Evolutionary conservation across 1,284 basidiomycete genomes (phyloP).

Genomic region (Sporisorium graminicola): DNA sequence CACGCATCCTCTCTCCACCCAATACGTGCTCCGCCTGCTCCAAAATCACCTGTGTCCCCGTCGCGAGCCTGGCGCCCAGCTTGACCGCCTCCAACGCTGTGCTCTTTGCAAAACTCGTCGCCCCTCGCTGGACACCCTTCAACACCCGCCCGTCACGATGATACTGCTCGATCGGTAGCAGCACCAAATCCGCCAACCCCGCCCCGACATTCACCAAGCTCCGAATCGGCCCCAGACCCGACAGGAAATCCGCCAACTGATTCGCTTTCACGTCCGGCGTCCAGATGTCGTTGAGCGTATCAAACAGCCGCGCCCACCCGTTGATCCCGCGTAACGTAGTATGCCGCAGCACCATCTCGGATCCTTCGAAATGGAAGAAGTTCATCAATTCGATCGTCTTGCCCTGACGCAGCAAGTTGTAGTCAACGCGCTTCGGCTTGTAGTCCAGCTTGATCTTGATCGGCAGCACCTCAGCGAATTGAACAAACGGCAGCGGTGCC

Average conservation of each 20-base stretch:
- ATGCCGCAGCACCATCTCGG: slow-evolving; percentile 96
- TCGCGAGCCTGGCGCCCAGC: slow-evolving; percentile 92
- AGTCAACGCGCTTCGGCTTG: slow-evolving; percentile 96
- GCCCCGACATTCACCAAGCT: slow-evolving; percentile 91
- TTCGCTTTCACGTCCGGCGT: slow-evolving; percentile 99
- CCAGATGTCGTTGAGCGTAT: slow-evolving; percentile 95
- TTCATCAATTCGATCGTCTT: slow-evolving; percentile 98
- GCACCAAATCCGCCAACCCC: slow-evolving; percentile 92
- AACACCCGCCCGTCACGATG: slow-evolving; percentile 94
- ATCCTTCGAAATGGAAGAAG: slow-evolving; percentile 99
- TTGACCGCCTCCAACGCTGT: slow-evolving; percentile 95
- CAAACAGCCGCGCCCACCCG: slow-evolving; percentile 87
- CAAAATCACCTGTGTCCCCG: slow-evolving; percentile 95
- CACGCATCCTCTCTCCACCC: slow-evolving; percentile 74
- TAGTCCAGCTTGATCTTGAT: slow-evolving; percentile 90
- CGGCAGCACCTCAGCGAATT: slow-evolving; percentile 89
- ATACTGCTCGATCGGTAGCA: slow-evolving; percentile 96
- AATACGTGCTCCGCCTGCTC: slow-evolving; percentile 95
- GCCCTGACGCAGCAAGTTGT: slow-evolving; percentile 83
- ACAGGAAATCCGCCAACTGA: slow-evolving; percentile 94
- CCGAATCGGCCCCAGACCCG: slow-evolving; percentile 94
- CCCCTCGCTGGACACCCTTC: slow-evolving; percentile 92
- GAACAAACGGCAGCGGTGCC: slow-evolving; percentile 39
- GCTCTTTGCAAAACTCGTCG: slow-evolving; percentile 89
- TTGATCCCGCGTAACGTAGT: slow-evolving; percentile 89